Percentiles rank a stretch among this genome's conserved stretches.
Evolutionary conservation across 1,284 basidiomycete species (phyloP).

Genomic region (Ustilago sp.): DNA sequence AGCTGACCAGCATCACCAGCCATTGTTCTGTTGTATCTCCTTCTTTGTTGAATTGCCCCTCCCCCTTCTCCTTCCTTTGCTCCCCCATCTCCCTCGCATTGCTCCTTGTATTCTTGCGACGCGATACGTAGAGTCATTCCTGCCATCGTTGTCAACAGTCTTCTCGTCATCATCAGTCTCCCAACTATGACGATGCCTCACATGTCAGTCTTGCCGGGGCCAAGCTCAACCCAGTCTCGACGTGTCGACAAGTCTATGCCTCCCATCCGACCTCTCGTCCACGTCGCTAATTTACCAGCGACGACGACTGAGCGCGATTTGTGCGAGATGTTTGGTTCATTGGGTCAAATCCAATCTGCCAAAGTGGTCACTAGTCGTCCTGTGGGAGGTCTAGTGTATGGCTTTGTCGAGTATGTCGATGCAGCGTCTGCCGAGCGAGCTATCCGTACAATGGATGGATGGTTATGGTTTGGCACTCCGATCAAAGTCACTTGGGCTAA

Average conservation of each 20-base stretch:
- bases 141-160: slow-evolving; percentile 2
- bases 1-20: not conserved
- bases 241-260: slow-evolving; percentile 20
- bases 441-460: slow-evolving; percentile 92
- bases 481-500: slow-evolving; percentile 69
- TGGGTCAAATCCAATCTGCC: slow-evolving; percentile 92
- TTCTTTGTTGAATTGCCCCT: not conserved
- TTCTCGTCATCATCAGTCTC: not conserved
- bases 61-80: not conserved
- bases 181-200: slow-evolving; percentile 31
- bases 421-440: slow-evolving; percentile 98
- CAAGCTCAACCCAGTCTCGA: slow-evolving; percentile 11
- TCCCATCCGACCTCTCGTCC: slow-evolving; percentile 28
- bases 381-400: slow-evolving; percentile 96
- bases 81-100: not conserved
- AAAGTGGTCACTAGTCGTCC: slow-evolving; percentile 86
- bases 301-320: slow-evolving; percentile 81
- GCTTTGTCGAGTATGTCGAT: slow-evolving; percentile 92
- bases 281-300: slow-evolving; percentile 78
- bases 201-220: not conserved
- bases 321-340: slow-evolving; percentile 94
- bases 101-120: not conserved
- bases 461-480: slow-evolving; percentile 92
- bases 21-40: not conserved
- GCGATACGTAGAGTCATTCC: not conserved